These are phyloP conservation scores for Schwanniomyces polymorphus DNA, from an alignment of 805 yeast species.

Conservation along the genomic window DNA sequence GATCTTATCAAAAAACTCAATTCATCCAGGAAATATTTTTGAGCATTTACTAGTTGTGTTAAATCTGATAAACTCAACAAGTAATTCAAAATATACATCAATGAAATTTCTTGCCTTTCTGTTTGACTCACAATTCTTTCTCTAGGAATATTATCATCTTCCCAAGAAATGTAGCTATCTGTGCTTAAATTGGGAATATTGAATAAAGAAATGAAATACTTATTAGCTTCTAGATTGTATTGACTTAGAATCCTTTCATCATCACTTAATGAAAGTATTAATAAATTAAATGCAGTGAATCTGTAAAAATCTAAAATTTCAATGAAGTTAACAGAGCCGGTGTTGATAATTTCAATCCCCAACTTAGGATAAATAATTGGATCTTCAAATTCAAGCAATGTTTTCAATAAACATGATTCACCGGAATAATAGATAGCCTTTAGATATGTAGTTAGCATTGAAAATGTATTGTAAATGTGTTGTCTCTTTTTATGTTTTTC, in stretches of 20 bases:
- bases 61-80: slow-evolving; percentile 17
- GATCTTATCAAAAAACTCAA: slow-evolving; percentile 16
- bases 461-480: slow-evolving; percentile 8
- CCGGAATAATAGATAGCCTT: slow-evolving; percentile 17
- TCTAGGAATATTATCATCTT: background rate
- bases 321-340: slow-evolving; percentile 10
- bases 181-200: slow-evolving; percentile 20
- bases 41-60: slow-evolving; percentile 13
- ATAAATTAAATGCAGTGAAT: slow-evolving; percentile 27
- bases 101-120: slow-evolving; percentile 30
- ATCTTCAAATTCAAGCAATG: slow-evolving; percentile 9
- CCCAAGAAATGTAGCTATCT: background rate
- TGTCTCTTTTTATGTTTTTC: background rate
- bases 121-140: slow-evolving; percentile 2
- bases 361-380: slow-evolving; percentile 19
- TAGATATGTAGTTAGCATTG: slow-evolving; percentile 14
- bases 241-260: slow-evolving; percentile 5
- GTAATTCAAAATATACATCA: slow-evolving; percentile 25
- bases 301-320: slow-evolving; percentile 24
- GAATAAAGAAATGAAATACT: slow-evolving; percentile 22
- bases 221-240: slow-evolving; percentile 17
- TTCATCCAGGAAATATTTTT: slow-evolving; percentile 15
- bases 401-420: slow-evolving; percentile 12
- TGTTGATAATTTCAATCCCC: slow-evolving; percentile 17
- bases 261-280: slow-evolving; percentile 15